Conservation (phyloP, 495 filamentous ascomycete genomes). For the Choiromyces venosus region DNA sequence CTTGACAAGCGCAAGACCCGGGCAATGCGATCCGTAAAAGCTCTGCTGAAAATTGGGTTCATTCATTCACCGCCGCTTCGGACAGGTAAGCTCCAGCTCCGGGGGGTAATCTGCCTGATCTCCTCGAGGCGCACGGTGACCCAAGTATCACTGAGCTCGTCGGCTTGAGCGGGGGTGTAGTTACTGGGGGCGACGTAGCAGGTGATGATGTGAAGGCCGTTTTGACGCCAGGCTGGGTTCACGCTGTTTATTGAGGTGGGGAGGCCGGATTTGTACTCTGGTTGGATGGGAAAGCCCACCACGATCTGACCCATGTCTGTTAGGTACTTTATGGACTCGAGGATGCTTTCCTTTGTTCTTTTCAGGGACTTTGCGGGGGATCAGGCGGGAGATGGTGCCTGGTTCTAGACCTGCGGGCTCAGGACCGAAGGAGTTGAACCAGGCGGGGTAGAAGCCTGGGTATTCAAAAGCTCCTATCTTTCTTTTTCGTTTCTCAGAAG, state of each 20-base stretch:
- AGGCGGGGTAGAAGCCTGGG: conserved; percentile 19
- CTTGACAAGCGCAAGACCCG: conserved; percentile 49
- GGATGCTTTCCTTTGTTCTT: conserved; percentile 19
- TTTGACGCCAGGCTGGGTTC: conserved; percentile 20
- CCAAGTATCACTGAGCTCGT: conserved; percentile 17
- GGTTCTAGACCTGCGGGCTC: conserved; percentile 18
- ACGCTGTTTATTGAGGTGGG: conserved; percentile 15
- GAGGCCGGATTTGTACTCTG: conserved; percentile 7
- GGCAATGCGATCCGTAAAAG: conserved; percentile 52
- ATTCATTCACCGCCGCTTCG: conserved; percentile 45
- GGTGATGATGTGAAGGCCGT: conserved; percentile 17
- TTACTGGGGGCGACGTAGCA: conserved; percentile 5
- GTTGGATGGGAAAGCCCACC: conserved; percentile 16
- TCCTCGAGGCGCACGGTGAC: conserved; percentile 15
- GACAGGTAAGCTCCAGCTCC: conserved; percentile 45
- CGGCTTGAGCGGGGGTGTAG: conserved; percentile 10
- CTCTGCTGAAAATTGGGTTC: conserved; percentile 51
- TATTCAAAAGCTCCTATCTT: too few relatives aligned
- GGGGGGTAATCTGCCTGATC: conserved; percentile 25
- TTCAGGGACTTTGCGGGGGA: conserved; percentile 13
- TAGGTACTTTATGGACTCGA: conserved; percentile 10
- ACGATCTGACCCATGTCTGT: conserved; percentile 7
- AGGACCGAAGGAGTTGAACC: conserved; percentile 43
- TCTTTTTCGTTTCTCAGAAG: too few relatives aligned
- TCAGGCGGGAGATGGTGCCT: conserved; percentile 18